Evolutionary conservation across 371 early-diverging fungal genomes (phyloP).

Genomic region (Blastocladiella emersonii): DNA sequence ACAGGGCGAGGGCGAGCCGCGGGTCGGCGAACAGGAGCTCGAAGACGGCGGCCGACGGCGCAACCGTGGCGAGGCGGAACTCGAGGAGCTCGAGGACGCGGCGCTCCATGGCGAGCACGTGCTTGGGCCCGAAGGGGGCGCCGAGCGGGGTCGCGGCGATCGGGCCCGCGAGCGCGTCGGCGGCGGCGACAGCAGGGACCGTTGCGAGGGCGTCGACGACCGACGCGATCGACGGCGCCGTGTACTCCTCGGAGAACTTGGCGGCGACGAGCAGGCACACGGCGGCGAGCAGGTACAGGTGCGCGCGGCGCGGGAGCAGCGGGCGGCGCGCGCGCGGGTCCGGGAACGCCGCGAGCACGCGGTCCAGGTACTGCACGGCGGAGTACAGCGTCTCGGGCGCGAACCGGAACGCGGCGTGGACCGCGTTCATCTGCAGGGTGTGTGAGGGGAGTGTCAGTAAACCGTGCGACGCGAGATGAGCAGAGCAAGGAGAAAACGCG

Average conservation of each 20-base stretch:
- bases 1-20: background rate
- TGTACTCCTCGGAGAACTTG: constrained; percentile 3
- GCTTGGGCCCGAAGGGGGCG: background rate
- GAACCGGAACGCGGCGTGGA: background rate
- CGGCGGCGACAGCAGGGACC: background rate
- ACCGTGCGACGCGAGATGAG: background rate
- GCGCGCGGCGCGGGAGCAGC: background rate
- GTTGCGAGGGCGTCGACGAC: background rate
- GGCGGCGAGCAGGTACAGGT: background rate
- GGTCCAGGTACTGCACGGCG: constrained; percentile 1
- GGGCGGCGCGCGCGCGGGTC: background rate
- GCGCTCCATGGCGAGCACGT: background rate
- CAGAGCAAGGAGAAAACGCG: background rate
- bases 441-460: background rate
- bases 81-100: background rate
- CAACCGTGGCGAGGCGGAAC: background rate
- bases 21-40: background rate
- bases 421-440: background rate
- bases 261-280: constrained; percentile 5
- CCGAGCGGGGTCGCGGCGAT: too few species aligned
- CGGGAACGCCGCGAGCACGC: background rate
- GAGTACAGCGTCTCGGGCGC: background rate
- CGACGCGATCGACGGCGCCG: background rate
- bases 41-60: background rate
- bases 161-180: background rate